Evolutionary conservation across 371 early-diverging fungal species (phyloP).

Genomic region (Mucor piriformis): DNA sequence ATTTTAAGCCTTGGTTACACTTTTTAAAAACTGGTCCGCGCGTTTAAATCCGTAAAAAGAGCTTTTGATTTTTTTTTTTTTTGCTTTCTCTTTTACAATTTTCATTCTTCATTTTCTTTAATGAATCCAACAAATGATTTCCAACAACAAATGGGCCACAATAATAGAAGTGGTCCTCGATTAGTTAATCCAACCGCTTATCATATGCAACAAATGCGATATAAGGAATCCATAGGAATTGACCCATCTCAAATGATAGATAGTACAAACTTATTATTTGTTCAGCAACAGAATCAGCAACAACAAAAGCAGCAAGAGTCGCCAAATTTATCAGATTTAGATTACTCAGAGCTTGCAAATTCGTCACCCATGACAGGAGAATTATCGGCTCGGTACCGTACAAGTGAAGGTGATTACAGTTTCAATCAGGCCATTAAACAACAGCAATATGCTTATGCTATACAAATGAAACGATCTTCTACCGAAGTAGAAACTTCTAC

Average conservation of each 20-base stretch:
- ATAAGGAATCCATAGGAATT: constrained; percentile 16
- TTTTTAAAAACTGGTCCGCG: constrained; percentile 25
- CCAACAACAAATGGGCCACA: neutral
- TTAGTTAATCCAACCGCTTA: constrained; percentile 17
- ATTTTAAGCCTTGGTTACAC: constrained; percentile 19
- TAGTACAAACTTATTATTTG: constrained; percentile 7
- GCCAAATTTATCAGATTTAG: constrained; percentile 21
- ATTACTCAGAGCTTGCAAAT: constrained; percentile 19
- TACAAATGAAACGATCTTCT: constrained; percentile 29
- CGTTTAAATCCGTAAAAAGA: constrained; percentile 12
- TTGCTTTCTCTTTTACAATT: constrained; percentile 4
- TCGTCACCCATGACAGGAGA: constrained; percentile 16
- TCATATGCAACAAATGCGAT: constrained; percentile 23
- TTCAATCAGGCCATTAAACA: constrained; percentile 17
- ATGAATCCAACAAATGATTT: neutral
- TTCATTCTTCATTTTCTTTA: constrained; percentile 3
- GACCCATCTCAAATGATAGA: constrained; percentile 19
- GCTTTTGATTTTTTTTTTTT: neutral
- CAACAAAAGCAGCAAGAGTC: constrained; percentile 18
- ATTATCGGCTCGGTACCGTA: constrained; percentile 6
- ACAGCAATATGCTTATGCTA: constrained; percentile 8
- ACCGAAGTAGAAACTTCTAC: constrained; percentile 15
- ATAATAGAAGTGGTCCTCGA: neutral
- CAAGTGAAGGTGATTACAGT: constrained; percentile 4
- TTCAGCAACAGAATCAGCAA: constrained; percentile 6